phyloP scores from a whole-genome alignment of 202 grass and related monocot genomes.

The Saccharum hybrid region DNA sequence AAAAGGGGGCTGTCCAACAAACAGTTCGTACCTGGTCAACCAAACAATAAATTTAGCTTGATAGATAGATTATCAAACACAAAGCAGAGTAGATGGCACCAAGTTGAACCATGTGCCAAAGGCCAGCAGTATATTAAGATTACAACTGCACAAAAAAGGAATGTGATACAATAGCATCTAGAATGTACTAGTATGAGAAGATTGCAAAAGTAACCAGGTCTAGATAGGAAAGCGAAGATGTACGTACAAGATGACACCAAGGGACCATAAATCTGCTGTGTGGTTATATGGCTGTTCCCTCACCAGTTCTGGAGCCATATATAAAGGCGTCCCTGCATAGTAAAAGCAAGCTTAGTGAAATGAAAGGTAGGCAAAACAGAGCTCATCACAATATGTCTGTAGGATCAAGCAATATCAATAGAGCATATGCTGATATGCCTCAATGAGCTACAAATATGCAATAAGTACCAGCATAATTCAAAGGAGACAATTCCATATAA shows the following conservation, averaged over 20 bases:
- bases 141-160: not conserved
- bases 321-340: constrained; percentile 82
- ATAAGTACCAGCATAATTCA: not conserved
- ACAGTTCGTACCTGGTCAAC: constrained; percentile 85
- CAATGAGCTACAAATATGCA: constrained; percentile 23
- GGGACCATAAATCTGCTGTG: constrained; percentile 96
- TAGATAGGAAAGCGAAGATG: constrained; percentile 17
- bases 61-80: constrained; percentile 35
- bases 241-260: constrained; percentile 97
- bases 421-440: not conserved
- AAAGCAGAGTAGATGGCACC: constrained; percentile 18
- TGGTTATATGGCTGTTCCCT: constrained; percentile 97
- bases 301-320: constrained; percentile 99
- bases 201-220: constrained; percentile 21
- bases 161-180: not conserved
- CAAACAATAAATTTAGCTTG: constrained; percentile 46
- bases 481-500: not conserved
- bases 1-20: constrained; percentile 99
- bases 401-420: not conserved
- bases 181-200: constrained; percentile 19
- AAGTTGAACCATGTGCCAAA: not conserved
- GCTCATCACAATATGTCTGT: not conserved
- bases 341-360: constrained; percentile 41
- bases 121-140: not conserved
- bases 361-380: not conserved